Evolutionary conservation across 2,329 filamentous ascomycete species (phyloP).

Genomic region (Penicillium concentricum): DNA sequence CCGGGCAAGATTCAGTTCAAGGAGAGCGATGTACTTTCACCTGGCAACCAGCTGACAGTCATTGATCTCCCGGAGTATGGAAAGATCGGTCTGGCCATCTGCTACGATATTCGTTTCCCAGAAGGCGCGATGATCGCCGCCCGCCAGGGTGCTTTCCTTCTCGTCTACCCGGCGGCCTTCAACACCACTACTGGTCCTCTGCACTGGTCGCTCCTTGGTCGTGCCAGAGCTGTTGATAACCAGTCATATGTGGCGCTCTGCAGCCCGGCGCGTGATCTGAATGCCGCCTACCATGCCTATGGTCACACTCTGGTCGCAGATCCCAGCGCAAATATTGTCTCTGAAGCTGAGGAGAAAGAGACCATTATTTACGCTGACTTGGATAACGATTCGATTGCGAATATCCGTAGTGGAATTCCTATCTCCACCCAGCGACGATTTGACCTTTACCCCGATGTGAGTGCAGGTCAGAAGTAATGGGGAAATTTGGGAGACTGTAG

Average conservation of each 20-base stretch:
- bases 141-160: constrained; percentile 77
- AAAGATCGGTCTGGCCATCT: constrained; percentile 83
- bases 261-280: constrained; percentile 79
- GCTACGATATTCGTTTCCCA: constrained; percentile 96
- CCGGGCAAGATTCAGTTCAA: constrained; percentile 89
- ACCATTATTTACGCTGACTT: constrained; percentile 73
- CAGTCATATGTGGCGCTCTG: constrained; percentile 92
- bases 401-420: constrained; percentile 79
- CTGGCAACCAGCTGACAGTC: constrained; percentile 81
- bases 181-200: constrained; percentile 88
- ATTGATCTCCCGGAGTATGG: constrained; percentile 88
- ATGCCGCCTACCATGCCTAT: constrained; percentile 80
- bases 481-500: neutral
- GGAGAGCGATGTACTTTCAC: constrained; percentile 83
- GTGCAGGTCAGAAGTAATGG: constrained; percentile 40
- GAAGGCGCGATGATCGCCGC: constrained; percentile 89
- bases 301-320: constrained; percentile 88
- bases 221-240: constrained; percentile 86
- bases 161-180: constrained; percentile 95
- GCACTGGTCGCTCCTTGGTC: constrained; percentile 83
- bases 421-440: constrained; percentile 82
- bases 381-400: constrained; percentile 65
- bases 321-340: constrained; percentile 79
- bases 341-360: constrained; percentile 75
- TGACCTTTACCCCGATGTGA: constrained; percentile 93